Conservation (phyloP, 2,329 filamentous ascomycete species). For the Hypomyces rosellus region DNA sequence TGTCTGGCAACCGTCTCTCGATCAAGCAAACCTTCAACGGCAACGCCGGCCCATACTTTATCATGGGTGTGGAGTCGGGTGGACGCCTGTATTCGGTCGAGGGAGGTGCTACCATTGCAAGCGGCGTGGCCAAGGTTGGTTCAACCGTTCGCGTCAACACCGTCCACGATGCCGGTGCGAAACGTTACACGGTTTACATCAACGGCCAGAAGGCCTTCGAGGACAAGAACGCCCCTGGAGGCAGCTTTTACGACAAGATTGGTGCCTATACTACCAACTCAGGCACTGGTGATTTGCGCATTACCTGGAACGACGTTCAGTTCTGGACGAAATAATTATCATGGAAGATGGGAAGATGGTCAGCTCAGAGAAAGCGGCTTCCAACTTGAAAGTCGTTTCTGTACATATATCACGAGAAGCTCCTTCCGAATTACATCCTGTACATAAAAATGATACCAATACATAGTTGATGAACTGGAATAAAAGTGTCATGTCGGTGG, state of each 20-base stretch:
- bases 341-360: too few species aligned
- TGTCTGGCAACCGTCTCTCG: slow-evolving; percentile 17
- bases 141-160: slow-evolving; percentile 18
- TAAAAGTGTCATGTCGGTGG: too few species aligned
- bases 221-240: slow-evolving; percentile 16
- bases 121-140: slow-evolving; percentile 15
- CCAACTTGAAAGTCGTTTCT: too few species aligned
- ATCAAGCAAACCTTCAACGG: slow-evolving; percentile 22
- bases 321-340: slow-evolving; percentile 11
- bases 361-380: too few species aligned
- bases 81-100: slow-evolving; percentile 18
- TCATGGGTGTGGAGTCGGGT: slow-evolving; percentile 15
- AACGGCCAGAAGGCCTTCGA: slow-evolving; percentile 17
- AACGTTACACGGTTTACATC: slow-evolving; percentile 19
- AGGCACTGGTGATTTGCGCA: slow-evolving; percentile 15
- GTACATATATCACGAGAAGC: too few species aligned
- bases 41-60: slow-evolving; percentile 15
- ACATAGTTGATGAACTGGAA: too few species aligned
- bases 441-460: too few species aligned
- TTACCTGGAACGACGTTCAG: slow-evolving; percentile 17
- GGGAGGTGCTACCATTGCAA: slow-evolving; percentile 16
- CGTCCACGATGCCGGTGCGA: slow-evolving; percentile 16
- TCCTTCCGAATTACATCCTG: too few species aligned
- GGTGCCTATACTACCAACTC: slow-evolving; percentile 20
- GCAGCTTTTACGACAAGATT: slow-evolving; percentile 21